Evolutionary conservation across 225 moss, liverwort and hornwort genomes (phyloP), one percentile per base, ranked within the genome.

Genomic region (Pseudoscleropodium purum): DNA sequence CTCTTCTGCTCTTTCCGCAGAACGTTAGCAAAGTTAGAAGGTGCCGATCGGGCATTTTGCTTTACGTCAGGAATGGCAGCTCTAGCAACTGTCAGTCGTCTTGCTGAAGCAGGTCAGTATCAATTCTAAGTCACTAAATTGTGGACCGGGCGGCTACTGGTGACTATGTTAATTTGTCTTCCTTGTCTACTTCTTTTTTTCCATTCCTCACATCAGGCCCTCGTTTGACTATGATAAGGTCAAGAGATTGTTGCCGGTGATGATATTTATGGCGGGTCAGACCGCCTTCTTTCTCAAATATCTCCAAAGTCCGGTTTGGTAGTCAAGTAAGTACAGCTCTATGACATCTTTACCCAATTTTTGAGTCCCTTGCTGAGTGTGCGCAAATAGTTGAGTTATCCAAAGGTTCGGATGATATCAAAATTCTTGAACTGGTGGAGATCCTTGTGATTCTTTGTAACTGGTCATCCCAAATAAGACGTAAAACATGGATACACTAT

Each of bases 21-120:
- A 92, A 87, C 94, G 82, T 89, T 98, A 90, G 98, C 97, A 69
- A 94, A 95, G 86, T 88, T 98, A 89, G 97, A 98, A 79, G 95
- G 93, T 81, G 98, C 97, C 81, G 96, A 97, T 84, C 94, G 93
- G 86, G 98, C 98, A 74, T 98, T 98, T 86, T 97, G 97, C 91
- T 98, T 98, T 84, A 96, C 97, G 39, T 92, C 96, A 77, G 98
- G 98, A 88, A 98, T 96, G 98, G 94, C 98, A 91, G 98, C 97
- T 75, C 90, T 98, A 66, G 88, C 94, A 69, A 95, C 98, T 83
- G 91, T 97, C 43, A 93, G 94, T 88, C 96, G 93, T 89, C 98
- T 98, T 80, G 94, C 94, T 89, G 91, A 96, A 90, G 88, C 97
- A 94, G 98, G 98, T 98, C 72, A 84, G 89, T 29, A 87, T 34